Evolutionary conservation across 495 filamentous ascomycete genomes (phyloP).

Genomic region (Penicillium canariense): DNA sequence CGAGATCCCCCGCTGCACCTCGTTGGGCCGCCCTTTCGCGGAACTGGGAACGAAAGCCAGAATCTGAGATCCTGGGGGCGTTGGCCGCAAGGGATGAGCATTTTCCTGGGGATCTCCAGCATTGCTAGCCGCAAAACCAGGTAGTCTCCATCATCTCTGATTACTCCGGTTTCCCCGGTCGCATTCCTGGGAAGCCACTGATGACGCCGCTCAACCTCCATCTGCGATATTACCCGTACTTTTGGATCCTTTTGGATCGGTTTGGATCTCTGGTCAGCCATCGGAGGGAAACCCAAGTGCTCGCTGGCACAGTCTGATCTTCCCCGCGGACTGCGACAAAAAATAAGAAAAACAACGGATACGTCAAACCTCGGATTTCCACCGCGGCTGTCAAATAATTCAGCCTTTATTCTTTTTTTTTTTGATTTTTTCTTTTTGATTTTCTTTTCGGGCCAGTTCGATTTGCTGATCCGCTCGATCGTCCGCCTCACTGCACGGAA

Average conservation of each 20-base stretch:
- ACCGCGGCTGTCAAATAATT: slow-evolving; percentile 19
- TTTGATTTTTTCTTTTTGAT: slow-evolving; percentile 3
- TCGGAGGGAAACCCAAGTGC: no score
- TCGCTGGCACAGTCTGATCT: no score
- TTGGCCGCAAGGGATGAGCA: slow-evolving; percentile 11
- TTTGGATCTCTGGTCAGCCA: no score
- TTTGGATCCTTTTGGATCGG: no score
- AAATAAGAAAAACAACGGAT: no score
- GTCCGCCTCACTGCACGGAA: slow-evolving; percentile 21
- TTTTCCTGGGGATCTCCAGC: neutral
- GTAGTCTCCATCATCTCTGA: neutral
- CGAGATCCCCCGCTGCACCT: slow-evolving; percentile 13
- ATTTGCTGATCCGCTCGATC: slow-evolving; percentile 17
- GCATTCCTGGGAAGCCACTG: neutral
- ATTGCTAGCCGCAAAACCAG: neutral
- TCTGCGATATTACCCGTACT: no score
- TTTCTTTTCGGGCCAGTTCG: slow-evolving; percentile 1
- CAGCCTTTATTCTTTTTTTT: neutral
- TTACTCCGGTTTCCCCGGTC: no score
- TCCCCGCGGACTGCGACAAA: slow-evolving; percentile 4
- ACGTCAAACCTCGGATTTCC: slow-evolving; percentile 7
- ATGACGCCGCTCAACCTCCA: no score
- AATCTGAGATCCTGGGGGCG: neutral
- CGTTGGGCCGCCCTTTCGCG: slow-evolving; percentile 16
- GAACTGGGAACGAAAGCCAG: neutral